Conservation (phyloP, 2,329 filamentous ascomycete species). For the Penicillium concentricum region DNA sequence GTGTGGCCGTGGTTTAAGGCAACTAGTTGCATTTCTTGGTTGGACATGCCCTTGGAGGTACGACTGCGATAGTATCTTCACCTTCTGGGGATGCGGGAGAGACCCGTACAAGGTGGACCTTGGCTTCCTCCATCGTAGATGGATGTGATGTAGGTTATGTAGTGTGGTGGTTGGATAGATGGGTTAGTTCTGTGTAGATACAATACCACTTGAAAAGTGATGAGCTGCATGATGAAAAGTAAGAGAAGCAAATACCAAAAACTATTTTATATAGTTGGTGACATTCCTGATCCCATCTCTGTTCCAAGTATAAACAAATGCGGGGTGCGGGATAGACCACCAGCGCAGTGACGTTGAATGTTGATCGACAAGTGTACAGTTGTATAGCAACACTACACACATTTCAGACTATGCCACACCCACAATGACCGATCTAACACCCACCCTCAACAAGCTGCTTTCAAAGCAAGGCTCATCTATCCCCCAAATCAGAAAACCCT, state of each 20-base stretch:
- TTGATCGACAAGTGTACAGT: slow-evolving; percentile 11
- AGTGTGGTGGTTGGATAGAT: neutral
- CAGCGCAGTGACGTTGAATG: slow-evolving; percentile 13
- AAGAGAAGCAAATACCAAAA: neutral
- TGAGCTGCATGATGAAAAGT: neutral
- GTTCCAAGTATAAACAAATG: neutral
- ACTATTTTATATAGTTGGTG: neutral
- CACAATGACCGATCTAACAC: slow-evolving; percentile 45
- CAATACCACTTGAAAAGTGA: neutral
- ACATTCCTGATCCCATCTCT: neutral
- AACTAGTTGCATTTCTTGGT: neutral
- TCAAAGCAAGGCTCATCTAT: slow-evolving; percentile 34
- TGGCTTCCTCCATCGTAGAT: slow-evolving; percentile 9
- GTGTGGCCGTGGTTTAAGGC: neutral
- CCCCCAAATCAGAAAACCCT: slow-evolving; percentile 16
- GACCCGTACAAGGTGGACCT: neutral
- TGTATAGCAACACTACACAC: slow-evolving; percentile 3
- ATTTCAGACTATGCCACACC: slow-evolving; percentile 9
- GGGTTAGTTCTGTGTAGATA: neutral
- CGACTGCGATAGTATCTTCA: neutral
- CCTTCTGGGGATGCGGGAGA: neutral
- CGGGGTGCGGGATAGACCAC: slow-evolving; percentile 9
- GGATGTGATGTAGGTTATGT: neutral
- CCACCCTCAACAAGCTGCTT: slow-evolving; percentile 37
- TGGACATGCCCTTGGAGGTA: neutral